Evolutionary conservation across 2,329 filamentous ascomycete species (phyloP), one percentile per base, ranked within the genome.

Genomic region (Hypomyces rosellus): DNA sequence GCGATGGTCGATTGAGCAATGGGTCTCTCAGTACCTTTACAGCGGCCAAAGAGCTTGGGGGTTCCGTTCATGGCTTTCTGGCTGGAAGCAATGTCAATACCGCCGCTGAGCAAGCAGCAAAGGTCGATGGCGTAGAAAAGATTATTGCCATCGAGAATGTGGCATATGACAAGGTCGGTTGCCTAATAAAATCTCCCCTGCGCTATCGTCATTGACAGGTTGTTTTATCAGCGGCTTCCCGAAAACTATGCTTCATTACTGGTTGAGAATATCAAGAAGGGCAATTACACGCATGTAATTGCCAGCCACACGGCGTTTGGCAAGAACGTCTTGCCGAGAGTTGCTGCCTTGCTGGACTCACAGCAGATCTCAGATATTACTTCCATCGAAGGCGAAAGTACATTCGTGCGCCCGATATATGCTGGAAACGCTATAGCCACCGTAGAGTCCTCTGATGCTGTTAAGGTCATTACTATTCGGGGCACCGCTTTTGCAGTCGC

Each of bases 371-470:
- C 91, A 41, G 93, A 99, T 67, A 88, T 97, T 59, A 96, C 84
- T 15, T 77, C 72, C 1, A 86, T 99, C 64, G 84, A 96, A 70
- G 82, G 82, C 69, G 91, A 96, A 69, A 91, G 92, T 68, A 96
- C 89, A 12, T 99, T 99, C 63, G 86, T 96, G 49, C 87, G 93
- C 51, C 92, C 93, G 25, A 96, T 99, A 64, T 99, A 99, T 69
- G 93, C 93, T 51, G 93, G 93, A 49, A 99, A 99, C 66, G 93
- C 92, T 44, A 96, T 99, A 64, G 82, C 95, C 34, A 99, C 93
- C 9, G 91, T 99, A 52, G 88, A 97, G 70, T 96, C 90, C 3
- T 81, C 81, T 55, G 93, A 99, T 64, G 66, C 77, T 14, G 81
- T 89, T 68, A 99, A 97, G 73, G 67, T 97, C 48, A 80, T 99